Base-by-base conservation (phyloP, 176 grass and related monocot species). In the Coix lacrymajobi region DNA sequence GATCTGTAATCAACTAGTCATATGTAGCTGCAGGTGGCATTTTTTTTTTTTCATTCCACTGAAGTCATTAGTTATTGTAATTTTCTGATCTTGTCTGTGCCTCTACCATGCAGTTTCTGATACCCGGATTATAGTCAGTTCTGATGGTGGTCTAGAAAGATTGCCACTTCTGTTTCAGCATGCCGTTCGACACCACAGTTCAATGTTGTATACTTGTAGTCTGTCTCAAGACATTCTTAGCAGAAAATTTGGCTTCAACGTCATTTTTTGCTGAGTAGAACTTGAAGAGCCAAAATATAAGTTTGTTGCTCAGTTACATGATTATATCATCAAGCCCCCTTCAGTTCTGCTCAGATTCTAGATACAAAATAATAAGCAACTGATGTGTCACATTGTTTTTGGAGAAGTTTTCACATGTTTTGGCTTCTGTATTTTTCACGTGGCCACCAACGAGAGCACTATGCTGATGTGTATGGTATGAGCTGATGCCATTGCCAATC, bases 181-280 rank as follows among this genome's bases (percentile, higher is more conserved):
- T 52, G 36, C 45, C 26, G 6, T 60, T 48, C 9, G 1, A 33
- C 46, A 74, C 20, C 44, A 52, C 45, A 67, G 31, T 62, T 64
- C 32, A 63, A 7, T 78, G 56, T 82, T 86, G 78, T 90, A 83
- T 81, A 86, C 73, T 39, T 78, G 71, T 81, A 81, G 33, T 22
- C 34, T 31, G 34, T 76, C 82, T 85, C 76, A 30, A 30, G 34
- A 30, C 77, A 77, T 29, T 49, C 19, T 1, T 49, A n/a, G 48
- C 62, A 69, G 48, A 20, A 76, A 76, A 67, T 54, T 76, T 60
- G 56, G n/a, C 56, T 12, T 60, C 10, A 26, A 60, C 56, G 26
- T 60, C 45, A 63, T 77, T 64, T 64, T 64, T 69, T 51, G 57
- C 77, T 69, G 66, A 56, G 43, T 73, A 66, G 64, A 73, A 61